phyloP scores from a whole-genome alignment of 2,329 filamentous ascomycete genomes.

The Phaeosphaeriaceae sp. region DNA sequence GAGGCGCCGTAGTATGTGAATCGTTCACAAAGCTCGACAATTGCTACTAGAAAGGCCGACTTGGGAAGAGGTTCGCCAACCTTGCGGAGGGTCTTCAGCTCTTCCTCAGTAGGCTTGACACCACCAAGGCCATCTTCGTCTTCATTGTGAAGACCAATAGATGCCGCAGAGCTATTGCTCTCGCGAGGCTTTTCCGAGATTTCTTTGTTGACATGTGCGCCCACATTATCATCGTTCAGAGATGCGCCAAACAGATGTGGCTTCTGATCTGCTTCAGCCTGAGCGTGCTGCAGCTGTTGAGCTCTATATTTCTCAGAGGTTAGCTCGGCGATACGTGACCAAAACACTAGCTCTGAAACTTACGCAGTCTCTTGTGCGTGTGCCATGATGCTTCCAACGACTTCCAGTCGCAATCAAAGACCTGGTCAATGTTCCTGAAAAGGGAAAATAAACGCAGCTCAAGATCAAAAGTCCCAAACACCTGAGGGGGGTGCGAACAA shows the following conservation, averaged over 20 bases:
- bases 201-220: constrained; percentile 15
- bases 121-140: constrained; percentile 39
- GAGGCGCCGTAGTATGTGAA: constrained; percentile 57
- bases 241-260: constrained; percentile 38
- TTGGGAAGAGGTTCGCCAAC: constrained; percentile 56
- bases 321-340: not conserved
- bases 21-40: constrained; percentile 58
- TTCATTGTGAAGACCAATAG: constrained; percentile 16
- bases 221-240: constrained; percentile 24
- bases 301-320: constrained; percentile 26
- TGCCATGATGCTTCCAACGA: constrained; percentile 27
- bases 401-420: too few species aligned
- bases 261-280: constrained; percentile 36
- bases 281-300: constrained; percentile 39
- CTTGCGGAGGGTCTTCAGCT: constrained; percentile 51
- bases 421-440: constrained; percentile 14
- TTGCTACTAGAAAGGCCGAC: constrained; percentile 56
- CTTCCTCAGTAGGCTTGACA: constrained; percentile 51
- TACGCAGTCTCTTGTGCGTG: constrained; percentile 39
- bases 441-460: constrained; percentile 8
- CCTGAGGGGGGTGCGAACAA: constrained; percentile 13
- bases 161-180: constrained; percentile 21
- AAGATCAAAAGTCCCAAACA: constrained; percentile 13
- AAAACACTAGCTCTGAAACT: constrained; percentile 9
- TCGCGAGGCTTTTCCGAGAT: constrained; percentile 12